Base-by-base conservation (phyloP, 1,284 basidiomycete genomes). In the Trametes pubescens region DNA sequence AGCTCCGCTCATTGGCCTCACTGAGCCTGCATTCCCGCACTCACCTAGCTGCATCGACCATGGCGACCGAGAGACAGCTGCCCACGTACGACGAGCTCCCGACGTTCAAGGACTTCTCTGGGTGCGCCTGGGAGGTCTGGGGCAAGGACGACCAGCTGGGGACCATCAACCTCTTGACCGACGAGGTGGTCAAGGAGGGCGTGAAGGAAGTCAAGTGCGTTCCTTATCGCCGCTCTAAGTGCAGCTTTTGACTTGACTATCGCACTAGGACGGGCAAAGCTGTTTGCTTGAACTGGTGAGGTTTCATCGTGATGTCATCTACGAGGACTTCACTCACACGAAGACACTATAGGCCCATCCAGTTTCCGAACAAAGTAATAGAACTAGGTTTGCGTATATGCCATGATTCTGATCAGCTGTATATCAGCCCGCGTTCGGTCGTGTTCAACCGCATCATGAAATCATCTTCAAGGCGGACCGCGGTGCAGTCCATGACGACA, bases 81-180 rank as follows among this genome's bases (percentile, higher is more conserved):
- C 89, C 89, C 0, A 78, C 79, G 4, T 91, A 84, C 69, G 86
- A 90, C 69, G 84, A 90, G 66, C 77, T 91, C 1, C 87, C 89
- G 9, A 70, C 73, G 32, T 90, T 84, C 75, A 82, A 86, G 65
- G 78, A 87, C 52, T 79, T 85, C 62, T 73, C 78, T 7, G 89
- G 88, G 5, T 90, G 88, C 66, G 90, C 90, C 0, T 92, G 91
- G 91, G 80, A 79, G 2, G 81, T 92, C 2, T 92, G 90, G 89
- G 90, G 90, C n/a, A 75, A 81, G 44, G 84, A 86, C 24, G 91
- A 92, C 68, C 80, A 91, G 70, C 79, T 92, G 13, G 90, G 90
- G 4, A 92, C 89, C 2, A 77, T 92, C 56, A 92, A 92, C 73
- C 65, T 92, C 47, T 75, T 92, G 59, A 91, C 90, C 2, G 84